Evolutionary conservation across 768 basidiomycete species (phyloP).

Genomic region (Hygrophorus pudorinus): DNA sequence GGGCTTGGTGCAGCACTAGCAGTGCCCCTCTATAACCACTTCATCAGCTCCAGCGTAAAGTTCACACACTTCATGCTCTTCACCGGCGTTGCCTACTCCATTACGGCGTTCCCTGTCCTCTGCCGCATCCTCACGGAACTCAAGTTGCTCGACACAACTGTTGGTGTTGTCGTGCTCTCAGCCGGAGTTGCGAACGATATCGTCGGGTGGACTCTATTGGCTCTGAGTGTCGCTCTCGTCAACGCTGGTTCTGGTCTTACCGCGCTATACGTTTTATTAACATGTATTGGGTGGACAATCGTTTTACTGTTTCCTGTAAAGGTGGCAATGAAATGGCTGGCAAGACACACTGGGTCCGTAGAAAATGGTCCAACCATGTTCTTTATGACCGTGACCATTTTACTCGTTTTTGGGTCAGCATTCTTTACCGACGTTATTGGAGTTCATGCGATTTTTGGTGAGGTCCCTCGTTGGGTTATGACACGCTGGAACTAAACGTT

Average conservation of each 20-base stretch:
- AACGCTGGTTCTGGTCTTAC: slow-evolving; percentile 78
- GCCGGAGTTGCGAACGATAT: slow-evolving; percentile 90
- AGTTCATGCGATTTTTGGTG: slow-evolving; percentile 85
- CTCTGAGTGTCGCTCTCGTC: slow-evolving; percentile 85
- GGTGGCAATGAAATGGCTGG: slow-evolving; percentile 57
- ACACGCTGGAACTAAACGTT: background rate
- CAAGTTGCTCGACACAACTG: slow-evolving; percentile 82
- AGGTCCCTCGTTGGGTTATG: slow-evolving; percentile 4
- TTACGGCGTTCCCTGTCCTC: slow-evolving; percentile 80
- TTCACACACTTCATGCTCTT: slow-evolving; percentile 94
- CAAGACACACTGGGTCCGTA: slow-evolving; percentile 65
- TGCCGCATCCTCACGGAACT: slow-evolving; percentile 86
- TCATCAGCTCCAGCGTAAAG: slow-evolving; percentile 54
- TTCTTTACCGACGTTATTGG: slow-evolving; percentile 94
- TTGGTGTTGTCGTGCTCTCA: slow-evolving; percentile 87
- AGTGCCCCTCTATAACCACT: slow-evolving; percentile 62
- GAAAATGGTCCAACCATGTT: slow-evolving; percentile 79
- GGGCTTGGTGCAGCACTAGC: slow-evolving; percentile 63
- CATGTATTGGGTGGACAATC: slow-evolving; percentile 72
- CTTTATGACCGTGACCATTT: slow-evolving; percentile 80
- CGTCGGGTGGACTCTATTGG: slow-evolving; percentile 81
- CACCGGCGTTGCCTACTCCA: slow-evolving; percentile 83
- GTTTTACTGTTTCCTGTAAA: slow-evolving; percentile 65
- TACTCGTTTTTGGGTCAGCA: slow-evolving; percentile 75
- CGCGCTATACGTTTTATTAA: slow-evolving; percentile 77